These are phyloP conservation scores for Colletotrichum spinosum DNA, from an alignment of 2,329 filamentous ascomycete species.

Conservation along the genomic window DNA sequence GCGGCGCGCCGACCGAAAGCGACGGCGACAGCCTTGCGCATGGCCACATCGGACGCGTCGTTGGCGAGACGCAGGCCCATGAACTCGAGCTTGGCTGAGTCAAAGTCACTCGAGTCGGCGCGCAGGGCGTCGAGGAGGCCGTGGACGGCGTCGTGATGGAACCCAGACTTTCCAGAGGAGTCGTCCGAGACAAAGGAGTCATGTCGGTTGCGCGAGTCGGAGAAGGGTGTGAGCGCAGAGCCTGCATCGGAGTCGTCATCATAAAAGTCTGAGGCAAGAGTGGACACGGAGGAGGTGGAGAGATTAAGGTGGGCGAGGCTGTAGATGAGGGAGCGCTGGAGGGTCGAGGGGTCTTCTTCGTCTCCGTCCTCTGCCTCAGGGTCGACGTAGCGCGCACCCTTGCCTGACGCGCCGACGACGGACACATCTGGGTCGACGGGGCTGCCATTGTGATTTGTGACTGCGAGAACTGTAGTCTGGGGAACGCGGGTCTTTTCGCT, in stretches of 20 bases:
- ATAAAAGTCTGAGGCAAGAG: slow-evolving; percentile 72
- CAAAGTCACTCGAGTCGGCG: slow-evolving; percentile 81
- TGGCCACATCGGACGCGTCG: slow-evolving; percentile 89
- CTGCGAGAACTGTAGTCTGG: slow-evolving; percentile 47
- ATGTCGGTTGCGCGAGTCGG: slow-evolving; percentile 69
- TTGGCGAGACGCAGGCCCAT: slow-evolving; percentile 92
- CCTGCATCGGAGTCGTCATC: slow-evolving; percentile 76
- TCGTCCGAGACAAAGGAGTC: slow-evolving; percentile 80
- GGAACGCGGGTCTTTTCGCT: slow-evolving; percentile 67
- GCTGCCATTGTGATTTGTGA: slow-evolving; percentile 51
- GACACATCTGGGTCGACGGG: slow-evolving; percentile 54
- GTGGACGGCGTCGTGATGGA: slow-evolving; percentile 88
- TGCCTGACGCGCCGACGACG: slow-evolving; percentile 62
- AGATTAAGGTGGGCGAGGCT: slow-evolving; percentile 64
- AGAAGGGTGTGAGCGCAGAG: slow-evolving; percentile 63
- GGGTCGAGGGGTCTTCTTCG: slow-evolving; percentile 59
- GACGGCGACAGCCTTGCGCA: slow-evolving; percentile 86
- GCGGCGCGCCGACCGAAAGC: slow-evolving; percentile 86
- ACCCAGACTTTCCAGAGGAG: slow-evolving; percentile 71
- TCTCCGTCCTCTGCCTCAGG: slow-evolving; percentile 62
- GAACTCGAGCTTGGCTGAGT: slow-evolving; percentile 86
- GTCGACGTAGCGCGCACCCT: slow-evolving; percentile 61
- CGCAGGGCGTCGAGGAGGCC: slow-evolving; percentile 89
- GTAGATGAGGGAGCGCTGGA: slow-evolving; percentile 69
- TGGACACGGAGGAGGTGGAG: slow-evolving; percentile 67